Conservation (phyloP, 768 basidiomycete genomes). For the Gloeophyllum trabeum region DNA sequence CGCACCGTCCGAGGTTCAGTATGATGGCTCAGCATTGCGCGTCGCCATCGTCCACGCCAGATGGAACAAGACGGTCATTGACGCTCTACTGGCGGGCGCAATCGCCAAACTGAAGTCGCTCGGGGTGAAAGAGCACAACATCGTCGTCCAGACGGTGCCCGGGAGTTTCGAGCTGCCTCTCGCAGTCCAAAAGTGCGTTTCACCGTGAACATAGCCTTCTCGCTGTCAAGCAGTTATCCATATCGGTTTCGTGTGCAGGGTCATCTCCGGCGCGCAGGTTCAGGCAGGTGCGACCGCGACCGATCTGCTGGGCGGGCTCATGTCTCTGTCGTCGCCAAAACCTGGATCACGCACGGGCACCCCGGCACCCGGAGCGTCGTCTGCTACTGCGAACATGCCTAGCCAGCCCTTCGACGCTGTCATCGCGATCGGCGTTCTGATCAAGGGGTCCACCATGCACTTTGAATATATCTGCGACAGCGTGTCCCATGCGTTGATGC, state of each 20-base stretch:
- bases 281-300: slow-evolving; percentile 70
- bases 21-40: slow-evolving; percentile 76
- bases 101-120: slow-evolving; percentile 68
- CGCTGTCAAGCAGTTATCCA: background rate
- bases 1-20: slow-evolving; percentile 40
- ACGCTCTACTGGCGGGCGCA: slow-evolving; percentile 73
- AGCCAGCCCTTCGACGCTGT: slow-evolving; percentile 81
- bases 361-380: slow-evolving; percentile 29
- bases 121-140: slow-evolving; percentile 86
- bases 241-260: slow-evolving; percentile 40
- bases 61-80: slow-evolving; percentile 89
- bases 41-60: slow-evolving; percentile 91
- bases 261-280: slow-evolving; percentile 80
- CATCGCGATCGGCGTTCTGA: slow-evolving; percentile 95
- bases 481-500: slow-evolving; percentile 91
- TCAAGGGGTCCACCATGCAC: slow-evolving; percentile 98
- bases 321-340: slow-evolving; percentile 26
- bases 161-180: slow-evolving; percentile 92
- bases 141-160: slow-evolving; percentile 84
- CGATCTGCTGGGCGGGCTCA: slow-evolving; percentile 67
- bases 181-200: slow-evolving; percentile 68
- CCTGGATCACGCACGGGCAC: slow-evolving; percentile 40
- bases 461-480: slow-evolving; percentile 98
- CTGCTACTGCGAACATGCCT: slow-evolving; percentile 25
- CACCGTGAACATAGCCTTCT: background rate